phyloP scores from a whole-genome alignment of 2,329 filamentous ascomycete species.

The Pseudogymnoascus sp. region DNA sequence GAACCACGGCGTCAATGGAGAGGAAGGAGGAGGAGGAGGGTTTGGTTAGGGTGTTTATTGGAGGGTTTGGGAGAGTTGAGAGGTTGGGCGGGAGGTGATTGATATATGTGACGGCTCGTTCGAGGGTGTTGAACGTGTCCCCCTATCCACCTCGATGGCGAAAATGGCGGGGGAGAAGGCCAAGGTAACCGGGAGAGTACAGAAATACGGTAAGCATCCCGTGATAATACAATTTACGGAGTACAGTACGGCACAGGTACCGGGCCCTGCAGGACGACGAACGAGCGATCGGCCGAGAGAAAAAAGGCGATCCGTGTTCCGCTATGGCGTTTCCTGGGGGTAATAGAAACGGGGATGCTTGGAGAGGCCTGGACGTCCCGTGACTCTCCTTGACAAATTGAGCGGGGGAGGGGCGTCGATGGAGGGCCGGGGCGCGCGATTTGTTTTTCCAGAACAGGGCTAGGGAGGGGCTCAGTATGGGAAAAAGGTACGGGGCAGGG shows the following conservation, averaged over 20 bases:
- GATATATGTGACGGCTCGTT: neutral
- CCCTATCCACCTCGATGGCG: neutral
- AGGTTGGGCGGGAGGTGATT: neutral
- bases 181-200: too few species aligned
- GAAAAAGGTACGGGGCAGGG: neutral
- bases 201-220: neutral
- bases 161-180: neutral
- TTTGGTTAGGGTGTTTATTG: neutral
- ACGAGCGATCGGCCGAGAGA: neutral
- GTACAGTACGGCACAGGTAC: neutral
- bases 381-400: conserved; percentile 2
- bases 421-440: neutral
- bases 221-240: neutral
- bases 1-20: neutral
- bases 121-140: neutral
- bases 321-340: neutral
- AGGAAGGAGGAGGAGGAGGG: neutral
- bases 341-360: conserved; percentile 1
- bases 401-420: neutral
- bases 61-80: neutral
- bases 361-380: neutral
- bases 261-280: too few species aligned
- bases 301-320: neutral
- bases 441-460: neutral
- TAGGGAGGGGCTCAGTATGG: neutral